phyloP scores from a whole-genome alignment of 345 rosid genomes.

The Garcia nutans region DNA sequence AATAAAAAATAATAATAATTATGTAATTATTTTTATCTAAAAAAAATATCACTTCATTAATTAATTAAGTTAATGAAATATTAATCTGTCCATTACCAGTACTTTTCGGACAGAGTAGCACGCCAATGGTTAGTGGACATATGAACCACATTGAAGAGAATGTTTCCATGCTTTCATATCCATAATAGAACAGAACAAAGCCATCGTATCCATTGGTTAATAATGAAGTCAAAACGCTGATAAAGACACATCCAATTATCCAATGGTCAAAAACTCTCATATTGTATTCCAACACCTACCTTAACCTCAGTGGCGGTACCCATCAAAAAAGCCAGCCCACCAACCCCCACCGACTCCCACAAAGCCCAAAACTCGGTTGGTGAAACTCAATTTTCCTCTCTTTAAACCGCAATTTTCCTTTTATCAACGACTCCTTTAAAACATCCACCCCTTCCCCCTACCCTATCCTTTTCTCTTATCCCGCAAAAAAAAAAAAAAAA shows the following conservation, averaged over 20 bases:
- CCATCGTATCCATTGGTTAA: not conserved
- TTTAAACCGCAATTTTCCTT: not conserved
- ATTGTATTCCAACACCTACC: not conserved
- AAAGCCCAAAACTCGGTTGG: not conserved
- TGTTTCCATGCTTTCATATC: not conserved
- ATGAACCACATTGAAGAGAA: too few species aligned
- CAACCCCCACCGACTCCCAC: not conserved
- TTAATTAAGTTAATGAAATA: too few species aligned
- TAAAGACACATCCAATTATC: too few species aligned
- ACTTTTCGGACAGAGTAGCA: too few species aligned
- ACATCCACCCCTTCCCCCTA: not conserved
- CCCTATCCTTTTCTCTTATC: not conserved
- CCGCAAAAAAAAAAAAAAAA: too few species aligned
- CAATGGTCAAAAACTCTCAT: too few species aligned
- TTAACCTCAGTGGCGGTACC: not conserved
- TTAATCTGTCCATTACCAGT: too few species aligned
- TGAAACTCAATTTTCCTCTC: not conserved
- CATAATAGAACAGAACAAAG: not conserved
- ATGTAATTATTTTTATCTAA: too few species aligned
- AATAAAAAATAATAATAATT: too few species aligned
- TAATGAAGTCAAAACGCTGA: too few species aligned
- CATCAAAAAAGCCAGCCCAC: not conserved
- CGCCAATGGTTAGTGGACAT: not conserved
- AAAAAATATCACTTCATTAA: too few species aligned
- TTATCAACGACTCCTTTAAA: not conserved